Conservation (phyloP, 2,329 filamentous ascomycete species). For the Zalaria obscura region DNA sequence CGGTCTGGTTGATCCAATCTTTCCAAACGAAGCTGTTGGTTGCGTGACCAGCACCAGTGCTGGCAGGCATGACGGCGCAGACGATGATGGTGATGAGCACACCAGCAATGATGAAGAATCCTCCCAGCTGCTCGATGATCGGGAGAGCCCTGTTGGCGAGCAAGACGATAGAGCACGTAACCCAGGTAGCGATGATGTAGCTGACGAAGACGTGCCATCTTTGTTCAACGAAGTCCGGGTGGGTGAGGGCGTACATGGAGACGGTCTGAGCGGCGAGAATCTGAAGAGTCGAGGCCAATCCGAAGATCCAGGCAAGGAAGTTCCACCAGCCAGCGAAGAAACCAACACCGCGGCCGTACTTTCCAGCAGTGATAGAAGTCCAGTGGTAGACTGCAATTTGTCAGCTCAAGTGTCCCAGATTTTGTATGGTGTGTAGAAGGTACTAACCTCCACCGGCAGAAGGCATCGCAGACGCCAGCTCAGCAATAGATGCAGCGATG, state of each 20-base stretch:
- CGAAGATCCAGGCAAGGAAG: conserved; percentile 35
- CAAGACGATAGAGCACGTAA: conserved; percentile 31
- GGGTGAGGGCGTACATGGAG: conserved; percentile 35
- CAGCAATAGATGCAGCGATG: conserved; percentile 36
- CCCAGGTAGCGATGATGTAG: conserved; percentile 34
- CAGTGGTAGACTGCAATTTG: conserved; percentile 36
- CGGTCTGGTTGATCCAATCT: conserved; percentile 27
- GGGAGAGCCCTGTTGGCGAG: conserved; percentile 42
- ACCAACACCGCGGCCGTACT: conserved; percentile 31
- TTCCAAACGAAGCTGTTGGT: conserved; percentile 25
- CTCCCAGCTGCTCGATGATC: conserved; percentile 38
- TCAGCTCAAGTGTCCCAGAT: neutral
- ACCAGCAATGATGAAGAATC: conserved; percentile 38
- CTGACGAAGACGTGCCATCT: conserved; percentile 38
- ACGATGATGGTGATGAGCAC: conserved; percentile 42
- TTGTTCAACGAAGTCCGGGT: conserved; percentile 29
- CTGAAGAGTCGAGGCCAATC: conserved; percentile 25
- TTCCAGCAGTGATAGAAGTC: conserved; percentile 35
- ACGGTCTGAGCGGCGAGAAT: conserved; percentile 32
- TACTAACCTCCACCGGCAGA: conserved; percentile 19
- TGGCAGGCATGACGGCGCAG: conserved; percentile 39
- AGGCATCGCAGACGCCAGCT: conserved; percentile 27
- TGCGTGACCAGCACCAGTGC: conserved; percentile 26
- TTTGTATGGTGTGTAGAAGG: conserved; percentile 9
- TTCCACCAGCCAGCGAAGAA: conserved; percentile 40